Evolutionary conservation across 768 basidiomycete genomes (phyloP), one percentile per base, ranked within the genome.

Genomic region (Calvatia gigantea): DNA sequence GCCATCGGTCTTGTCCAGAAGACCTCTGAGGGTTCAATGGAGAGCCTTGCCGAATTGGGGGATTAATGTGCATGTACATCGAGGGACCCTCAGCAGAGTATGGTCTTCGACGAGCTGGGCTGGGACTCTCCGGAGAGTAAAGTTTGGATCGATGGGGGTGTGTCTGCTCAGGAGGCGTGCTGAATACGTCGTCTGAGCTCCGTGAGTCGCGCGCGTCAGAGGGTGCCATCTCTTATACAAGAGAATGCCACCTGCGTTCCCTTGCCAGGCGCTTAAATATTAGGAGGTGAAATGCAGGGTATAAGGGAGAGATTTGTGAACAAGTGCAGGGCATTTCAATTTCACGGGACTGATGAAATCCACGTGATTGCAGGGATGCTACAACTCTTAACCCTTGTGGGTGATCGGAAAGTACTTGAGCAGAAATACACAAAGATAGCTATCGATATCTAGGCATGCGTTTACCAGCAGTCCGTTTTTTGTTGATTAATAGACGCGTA

Each of bases 401-500:
- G 14, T 14, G 21, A 23, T 42, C 19, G 41, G 14, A 21, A 17
- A 19, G 19, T 23, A 23, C 41, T 15, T 42, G 41, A 42, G 11
- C 8, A 19, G 39, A 41, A 19, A 15, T 42, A 19, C 35, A 37
- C 17, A 37, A 37, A 37, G 14, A 11, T 37, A 37, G 35, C 51
- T 61, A 76, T 37, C 59, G 67, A 60, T 73, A 82, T 44, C 88
- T 81, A 47, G 87, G 89, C 62, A 91, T 72, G 39, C 71, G 73
- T 60, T 77, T 78, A 27, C 77, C 78, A 58, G 70, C 73, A 60
- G 59, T 70, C 64, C 67, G 78, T 62, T 74, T 77, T 61, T 81
- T 81, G 62, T 82, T 84, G 32, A 82, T 56, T 44, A 91, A 65
- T 27, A 91, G 73, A 14, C 85, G 81, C 38, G 79, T 73, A 58